These are phyloP conservation scores for Alternaria sp. DNA, from an alignment of 2,329 filamentous ascomycete genomes.

Conservation along the genomic window DNA sequence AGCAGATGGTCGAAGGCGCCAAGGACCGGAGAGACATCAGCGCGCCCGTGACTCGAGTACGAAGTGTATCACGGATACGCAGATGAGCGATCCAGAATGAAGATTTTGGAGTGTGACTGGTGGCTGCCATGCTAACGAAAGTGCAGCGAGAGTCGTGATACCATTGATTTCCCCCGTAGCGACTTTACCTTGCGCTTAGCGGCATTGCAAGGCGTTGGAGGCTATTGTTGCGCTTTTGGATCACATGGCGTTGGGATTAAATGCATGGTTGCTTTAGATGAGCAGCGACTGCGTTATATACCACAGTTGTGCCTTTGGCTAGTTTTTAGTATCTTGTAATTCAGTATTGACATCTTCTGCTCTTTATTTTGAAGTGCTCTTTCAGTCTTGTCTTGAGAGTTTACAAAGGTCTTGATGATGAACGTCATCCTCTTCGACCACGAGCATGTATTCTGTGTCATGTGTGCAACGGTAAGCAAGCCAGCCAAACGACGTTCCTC, in stretches of 20 bases:
- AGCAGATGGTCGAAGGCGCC: constrained; percentile 64
- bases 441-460: accelerated
- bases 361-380: neutral
- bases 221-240: constrained; percentile 6
- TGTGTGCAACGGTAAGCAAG: neutral
- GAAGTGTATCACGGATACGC: constrained; percentile 39
- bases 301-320: constrained; percentile 29
- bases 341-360: neutral
- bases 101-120: neutral
- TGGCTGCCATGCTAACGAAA: constrained; percentile 15
- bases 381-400: neutral
- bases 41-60: constrained; percentile 52
- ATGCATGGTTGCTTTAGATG: constrained; percentile 16
- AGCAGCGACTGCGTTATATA: constrained; percentile 35
- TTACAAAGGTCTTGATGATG: neutral
- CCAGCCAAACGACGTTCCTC: neutral
- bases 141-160: constrained; percentile 19
- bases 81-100: constrained; percentile 12
- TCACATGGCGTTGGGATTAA: constrained; percentile 21
- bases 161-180: constrained; percentile 19
- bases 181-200: constrained; percentile 33
- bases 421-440: accelerated
- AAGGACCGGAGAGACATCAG: constrained; percentile 58
- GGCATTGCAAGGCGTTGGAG: constrained; percentile 49
- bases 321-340: constrained; percentile 14